A percentile compares a stretch with the other conserved stretches of the same genome.
phyloP scores from a whole-genome alignment of 208 protist species.

The Crithidia mellificae region DNA sequence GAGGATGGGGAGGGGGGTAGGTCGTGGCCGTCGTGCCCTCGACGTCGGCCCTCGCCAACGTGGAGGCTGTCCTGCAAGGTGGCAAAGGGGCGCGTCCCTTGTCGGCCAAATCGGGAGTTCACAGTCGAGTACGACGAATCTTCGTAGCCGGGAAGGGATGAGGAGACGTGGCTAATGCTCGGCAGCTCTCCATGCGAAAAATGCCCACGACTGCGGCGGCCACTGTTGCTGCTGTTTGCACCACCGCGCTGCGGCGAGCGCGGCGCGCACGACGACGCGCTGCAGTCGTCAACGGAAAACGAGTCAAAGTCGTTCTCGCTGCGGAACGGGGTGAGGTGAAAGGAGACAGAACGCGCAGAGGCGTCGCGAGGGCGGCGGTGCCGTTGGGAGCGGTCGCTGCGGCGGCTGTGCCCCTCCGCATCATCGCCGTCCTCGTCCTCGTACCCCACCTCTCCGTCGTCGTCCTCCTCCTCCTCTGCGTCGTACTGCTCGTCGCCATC shows the following conservation, averaged over 20 bases:
- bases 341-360: not conserved
- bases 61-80: not conserved
- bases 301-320: not conserved
- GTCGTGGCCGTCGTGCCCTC: not conserved
- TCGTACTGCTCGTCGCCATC: not conserved
- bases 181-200: not conserved
- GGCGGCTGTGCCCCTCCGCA: no score
- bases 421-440: not conserved
- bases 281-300: not conserved
- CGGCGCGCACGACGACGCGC: no score
- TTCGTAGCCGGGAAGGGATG: not conserved
- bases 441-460: not conserved
- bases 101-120: not conserved
- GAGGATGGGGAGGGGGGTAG: not conserved
- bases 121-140: not conserved
- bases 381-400: no score
- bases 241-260: not conserved
- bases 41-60: not conserved
- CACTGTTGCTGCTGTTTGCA: not conserved
- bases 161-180: not conserved
- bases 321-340: slow-evolving; percentile 4
- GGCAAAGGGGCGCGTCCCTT: not conserved
- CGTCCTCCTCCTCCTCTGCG: not conserved
- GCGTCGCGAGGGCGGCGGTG: not conserved
- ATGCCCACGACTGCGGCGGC: not conserved